Conservation (phyloP, 2,329 filamentous ascomycete genomes). For the Sclerotinia glacialis region DNA sequence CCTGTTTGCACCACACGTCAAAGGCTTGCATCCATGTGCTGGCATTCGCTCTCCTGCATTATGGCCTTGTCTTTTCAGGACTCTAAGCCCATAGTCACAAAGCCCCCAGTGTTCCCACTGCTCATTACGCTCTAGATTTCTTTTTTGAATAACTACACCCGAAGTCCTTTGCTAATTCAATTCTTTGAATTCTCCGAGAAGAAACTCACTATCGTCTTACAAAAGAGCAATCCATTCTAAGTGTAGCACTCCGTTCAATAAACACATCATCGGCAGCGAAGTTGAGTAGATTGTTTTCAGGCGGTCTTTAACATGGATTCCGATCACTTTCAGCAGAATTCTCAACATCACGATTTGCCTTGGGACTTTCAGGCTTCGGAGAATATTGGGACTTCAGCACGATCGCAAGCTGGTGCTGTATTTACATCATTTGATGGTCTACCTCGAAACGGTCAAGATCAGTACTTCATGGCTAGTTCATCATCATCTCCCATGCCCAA, state of each 20-base stretch:
- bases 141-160: conserved; percentile 37
- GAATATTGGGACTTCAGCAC: conserved; percentile 24
- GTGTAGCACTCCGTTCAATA: conserved; percentile 31
- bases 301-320: conserved; percentile 34
- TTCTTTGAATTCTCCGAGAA: conserved; percentile 37
- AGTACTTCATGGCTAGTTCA: conserved; percentile 30
- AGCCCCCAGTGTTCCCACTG: conserved; percentile 15
- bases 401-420: conserved; percentile 26
- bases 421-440: conserved; percentile 35
- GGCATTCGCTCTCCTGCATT: conserved; percentile 37
- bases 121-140: conserved; percentile 13
- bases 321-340: conserved; percentile 29
- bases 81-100: conserved; percentile 23
- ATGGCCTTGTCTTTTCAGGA: conserved; percentile 30
- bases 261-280: conserved; percentile 30
- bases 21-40: conserved; percentile 36
- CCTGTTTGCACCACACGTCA: conserved; percentile 35
- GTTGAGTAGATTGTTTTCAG: conserved; percentile 27
- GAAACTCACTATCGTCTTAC: conserved; percentile 31
- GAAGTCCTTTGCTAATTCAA: conserved; percentile 36
- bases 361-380: conserved; percentile 31
- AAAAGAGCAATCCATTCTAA: conserved; percentile 35
- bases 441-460: conserved; percentile 29
- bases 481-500: conserved; percentile 25
- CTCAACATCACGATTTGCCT: conserved; percentile 31